These are phyloP conservation scores for Rhizophagus clarus DNA, from an alignment of 192 early-diverging fungal genomes.

Conservation along the genomic window DNA sequence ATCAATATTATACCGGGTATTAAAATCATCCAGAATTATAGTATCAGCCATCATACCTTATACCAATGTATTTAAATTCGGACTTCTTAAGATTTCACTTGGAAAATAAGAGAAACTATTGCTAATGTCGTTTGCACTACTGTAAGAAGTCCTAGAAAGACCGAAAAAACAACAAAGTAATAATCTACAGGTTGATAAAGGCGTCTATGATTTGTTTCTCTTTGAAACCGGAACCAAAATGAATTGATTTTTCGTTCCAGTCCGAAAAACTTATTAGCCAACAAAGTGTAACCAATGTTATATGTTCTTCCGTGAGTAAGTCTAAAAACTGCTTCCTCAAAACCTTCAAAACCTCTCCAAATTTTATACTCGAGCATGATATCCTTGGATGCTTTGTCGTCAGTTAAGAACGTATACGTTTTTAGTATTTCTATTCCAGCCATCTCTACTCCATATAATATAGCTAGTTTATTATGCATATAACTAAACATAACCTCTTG, in stretches of 20 bases:
- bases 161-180: slow-evolving; percentile 11
- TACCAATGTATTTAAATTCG: too few relatives aligned
- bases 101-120: slow-evolving; percentile 18
- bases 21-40: too few relatives aligned
- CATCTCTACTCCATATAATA: slow-evolving; percentile 1
- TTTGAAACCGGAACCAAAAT: slow-evolving; percentile 21
- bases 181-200: slow-evolving; percentile 12
- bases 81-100: slow-evolving; percentile 3
- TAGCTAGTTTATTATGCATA: slow-evolving; percentile 4
- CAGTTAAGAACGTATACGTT: slow-evolving; percentile 1
- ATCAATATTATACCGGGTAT: too few relatives aligned
- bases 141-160: slow-evolving; percentile 14
- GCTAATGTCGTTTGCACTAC: neutral
- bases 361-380: neutral
- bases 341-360: neutral
- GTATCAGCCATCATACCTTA: too few relatives aligned
- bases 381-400: slow-evolving; percentile 14
- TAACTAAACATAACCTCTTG: neutral
- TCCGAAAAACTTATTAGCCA: slow-evolving; percentile 19
- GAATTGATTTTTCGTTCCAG: slow-evolving; percentile 16
- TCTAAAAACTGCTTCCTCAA: slow-evolving; percentile 1
- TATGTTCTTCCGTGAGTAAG: neutral
- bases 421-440: slow-evolving; percentile 17
- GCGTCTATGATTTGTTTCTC: slow-evolving; percentile 2
- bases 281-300: neutral